These are phyloP conservation scores for Metarhizium guizhouense DNA, from an alignment of 2,329 filamentous ascomycete species.

Conservation along the genomic window DNA sequence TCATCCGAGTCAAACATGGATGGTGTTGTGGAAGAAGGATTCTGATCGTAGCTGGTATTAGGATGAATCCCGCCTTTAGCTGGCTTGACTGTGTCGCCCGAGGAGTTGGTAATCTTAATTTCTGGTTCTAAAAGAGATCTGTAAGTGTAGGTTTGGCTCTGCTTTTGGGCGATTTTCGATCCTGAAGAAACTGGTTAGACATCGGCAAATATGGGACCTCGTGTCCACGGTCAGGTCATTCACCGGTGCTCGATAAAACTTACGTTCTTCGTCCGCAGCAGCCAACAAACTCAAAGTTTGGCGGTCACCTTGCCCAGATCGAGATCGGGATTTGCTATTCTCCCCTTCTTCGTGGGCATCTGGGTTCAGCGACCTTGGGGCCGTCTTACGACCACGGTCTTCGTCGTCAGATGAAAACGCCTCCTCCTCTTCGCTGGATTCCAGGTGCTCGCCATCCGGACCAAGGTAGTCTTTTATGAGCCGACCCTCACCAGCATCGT, in stretches of 20 bases:
- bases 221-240: not conserved
- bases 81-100: constrained; percentile 49
- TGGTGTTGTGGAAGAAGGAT: constrained; percentile 43
- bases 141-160: constrained; percentile 40
- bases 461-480: constrained; percentile 59
- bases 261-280: constrained; percentile 72
- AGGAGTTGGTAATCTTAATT: constrained; percentile 55
- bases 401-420: constrained; percentile 57
- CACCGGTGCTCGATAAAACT: constrained; percentile 22
- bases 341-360: constrained; percentile 26
- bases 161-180: constrained; percentile 43
- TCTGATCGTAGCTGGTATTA: constrained; percentile 72
- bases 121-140: constrained; percentile 59
- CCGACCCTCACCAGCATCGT: constrained; percentile 39
- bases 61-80: constrained; percentile 62
- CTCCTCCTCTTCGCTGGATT: constrained; percentile 66
- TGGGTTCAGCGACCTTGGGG: constrained; percentile 35
- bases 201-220: not conserved
- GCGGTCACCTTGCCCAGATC: constrained; percentile 27
- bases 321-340: constrained; percentile 22
- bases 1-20: constrained; percentile 72
- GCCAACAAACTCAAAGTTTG: constrained; percentile 56
- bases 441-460: constrained; percentile 57
- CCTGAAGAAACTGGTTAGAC: constrained; percentile 25
- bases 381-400: constrained; percentile 50